phyloP scores from a whole-genome alignment of 805 yeast genomes.

The Metschnikowia arizonensis region DNA sequence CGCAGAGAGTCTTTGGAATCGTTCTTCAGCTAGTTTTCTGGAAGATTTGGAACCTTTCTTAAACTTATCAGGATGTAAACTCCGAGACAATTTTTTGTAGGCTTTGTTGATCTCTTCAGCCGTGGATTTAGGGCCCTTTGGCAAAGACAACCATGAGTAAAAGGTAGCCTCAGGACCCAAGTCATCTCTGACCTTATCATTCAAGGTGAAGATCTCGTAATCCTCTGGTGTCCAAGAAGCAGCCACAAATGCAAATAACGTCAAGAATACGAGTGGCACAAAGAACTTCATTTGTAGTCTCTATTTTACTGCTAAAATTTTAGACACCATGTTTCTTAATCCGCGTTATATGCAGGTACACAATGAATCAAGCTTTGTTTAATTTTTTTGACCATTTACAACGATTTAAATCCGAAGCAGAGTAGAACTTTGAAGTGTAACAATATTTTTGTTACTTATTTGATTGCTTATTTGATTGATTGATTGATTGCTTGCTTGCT shows the following conservation, averaged over 20 bases:
- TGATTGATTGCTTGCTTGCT: too few relatives aligned
- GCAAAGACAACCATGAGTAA: slow-evolving; percentile 61
- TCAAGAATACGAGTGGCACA: slow-evolving; percentile 13
- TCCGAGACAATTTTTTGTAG: slow-evolving; percentile 65
- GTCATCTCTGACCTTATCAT: slow-evolving; percentile 58
- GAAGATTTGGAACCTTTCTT: slow-evolving; percentile 24
- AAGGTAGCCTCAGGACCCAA: slow-evolving; percentile 60
- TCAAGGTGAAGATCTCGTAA: slow-evolving; percentile 73
- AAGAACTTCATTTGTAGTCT: slow-evolving; percentile 11
- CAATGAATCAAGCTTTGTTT: not conserved
- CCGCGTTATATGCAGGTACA: not conserved
- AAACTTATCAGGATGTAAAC: slow-evolving; percentile 82
- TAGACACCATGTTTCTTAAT: not conserved
- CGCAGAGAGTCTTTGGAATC: slow-evolving; percentile 73
- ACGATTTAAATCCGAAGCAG: too few relatives aligned
- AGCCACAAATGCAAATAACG: slow-evolving; percentile 27
- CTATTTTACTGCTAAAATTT: not conserved
- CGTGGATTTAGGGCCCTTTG: slow-evolving; percentile 43
- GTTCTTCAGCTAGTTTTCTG: slow-evolving; percentile 53
- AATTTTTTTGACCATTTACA: not conserved
- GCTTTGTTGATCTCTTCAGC: slow-evolving; percentile 57
- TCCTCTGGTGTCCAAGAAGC: slow-evolving; percentile 61
- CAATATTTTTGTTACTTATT: too few relatives aligned
- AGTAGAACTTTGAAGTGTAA: too few relatives aligned
- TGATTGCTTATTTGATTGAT: too few relatives aligned